These are phyloP conservation scores for Fraxinus dipetala DNA, from an alignment of 305 asterid genomes.

Conservation along the genomic window DNA sequence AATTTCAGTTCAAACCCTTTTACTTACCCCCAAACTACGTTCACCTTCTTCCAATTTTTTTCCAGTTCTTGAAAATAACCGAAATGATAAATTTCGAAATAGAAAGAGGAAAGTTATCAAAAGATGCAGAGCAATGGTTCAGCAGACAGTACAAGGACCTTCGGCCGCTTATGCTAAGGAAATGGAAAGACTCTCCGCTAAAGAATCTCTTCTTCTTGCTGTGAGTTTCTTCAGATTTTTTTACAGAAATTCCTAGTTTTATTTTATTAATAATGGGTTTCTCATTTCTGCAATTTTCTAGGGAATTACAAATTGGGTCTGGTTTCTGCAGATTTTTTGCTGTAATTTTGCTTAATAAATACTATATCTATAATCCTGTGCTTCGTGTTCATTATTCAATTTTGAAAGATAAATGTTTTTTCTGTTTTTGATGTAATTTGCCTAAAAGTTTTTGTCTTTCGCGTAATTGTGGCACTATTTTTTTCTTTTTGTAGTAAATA, in stretches of 20 bases:
- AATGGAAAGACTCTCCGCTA: slow-evolving; percentile 83
- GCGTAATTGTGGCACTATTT: background rate
- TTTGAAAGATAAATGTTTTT: background rate
- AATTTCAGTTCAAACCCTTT: slow-evolving; percentile 29
- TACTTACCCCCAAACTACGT: background rate
- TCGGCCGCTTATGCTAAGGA: slow-evolving; percentile 82
- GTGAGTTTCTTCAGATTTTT: slow-evolving; percentile 33
- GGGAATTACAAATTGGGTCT: background rate
- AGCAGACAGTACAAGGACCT: slow-evolving; percentile 68
- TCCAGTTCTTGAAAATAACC: slow-evolving; percentile 12
- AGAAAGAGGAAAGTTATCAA: slow-evolving; percentile 17
- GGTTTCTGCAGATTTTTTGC: background rate
- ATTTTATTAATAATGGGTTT: background rate
- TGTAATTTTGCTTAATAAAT: background rate
- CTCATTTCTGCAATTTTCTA: background rate
- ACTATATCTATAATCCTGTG: background rate
- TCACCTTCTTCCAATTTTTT: slow-evolving; percentile 8
- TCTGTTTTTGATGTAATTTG: background rate
- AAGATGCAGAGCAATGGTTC: slow-evolving; percentile 58
- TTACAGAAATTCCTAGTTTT: background rate
- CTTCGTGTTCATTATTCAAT: background rate
- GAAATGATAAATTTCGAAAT: slow-evolving; percentile 8
- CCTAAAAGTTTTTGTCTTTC: slow-evolving; percentile 9
- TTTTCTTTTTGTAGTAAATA: background rate
- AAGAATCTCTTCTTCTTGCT: slow-evolving; percentile 82